These are phyloP conservation scores for Anisodus acutangulus DNA, from an alignment of 257 asterid genomes.

Conservation along the genomic window DNA sequence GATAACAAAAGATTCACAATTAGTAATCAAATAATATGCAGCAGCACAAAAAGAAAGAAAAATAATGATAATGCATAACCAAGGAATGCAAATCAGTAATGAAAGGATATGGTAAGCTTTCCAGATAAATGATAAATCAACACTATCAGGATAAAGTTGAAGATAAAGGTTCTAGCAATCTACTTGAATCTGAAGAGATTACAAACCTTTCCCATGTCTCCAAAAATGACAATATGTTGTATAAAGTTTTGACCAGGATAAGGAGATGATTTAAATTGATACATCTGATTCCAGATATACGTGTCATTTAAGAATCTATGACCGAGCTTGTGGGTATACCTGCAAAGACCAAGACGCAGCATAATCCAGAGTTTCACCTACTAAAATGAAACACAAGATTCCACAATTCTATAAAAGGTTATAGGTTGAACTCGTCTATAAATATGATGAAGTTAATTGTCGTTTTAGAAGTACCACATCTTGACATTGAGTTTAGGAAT, in stretches of 20 bases:
- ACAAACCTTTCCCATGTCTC: constrained; percentile 97
- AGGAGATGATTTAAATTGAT: constrained; percentile 85
- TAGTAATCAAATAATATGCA: neutral
- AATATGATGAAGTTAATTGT: neutral
- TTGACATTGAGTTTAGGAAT: constrained; percentile 3
- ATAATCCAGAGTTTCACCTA: constrained; percentile 15
- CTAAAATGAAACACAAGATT: neutral
- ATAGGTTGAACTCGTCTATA: constrained; percentile 11
- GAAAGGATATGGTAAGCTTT: neutral
- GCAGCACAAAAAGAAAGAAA: neutral
- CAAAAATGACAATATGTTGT: constrained; percentile 80
- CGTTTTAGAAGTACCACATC: neutral
- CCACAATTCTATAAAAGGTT: neutral
- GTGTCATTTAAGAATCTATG: constrained; percentile 72
- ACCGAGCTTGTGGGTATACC: constrained; percentile 89
- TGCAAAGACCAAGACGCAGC: constrained; percentile 38
- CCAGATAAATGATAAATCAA: constrained; percentile 14
- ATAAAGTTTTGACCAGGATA: constrained; percentile 91
- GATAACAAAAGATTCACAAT: neutral
- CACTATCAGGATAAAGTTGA: neutral
- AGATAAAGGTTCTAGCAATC: neutral
- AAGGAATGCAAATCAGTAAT: neutral
- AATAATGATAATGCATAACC: neutral
- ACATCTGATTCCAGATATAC: constrained; percentile 60
- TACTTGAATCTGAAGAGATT: constrained; percentile 7